Base-by-base conservation (phyloP, 1,139 yeast species). In the Debaryomyces sp. region DNA sequence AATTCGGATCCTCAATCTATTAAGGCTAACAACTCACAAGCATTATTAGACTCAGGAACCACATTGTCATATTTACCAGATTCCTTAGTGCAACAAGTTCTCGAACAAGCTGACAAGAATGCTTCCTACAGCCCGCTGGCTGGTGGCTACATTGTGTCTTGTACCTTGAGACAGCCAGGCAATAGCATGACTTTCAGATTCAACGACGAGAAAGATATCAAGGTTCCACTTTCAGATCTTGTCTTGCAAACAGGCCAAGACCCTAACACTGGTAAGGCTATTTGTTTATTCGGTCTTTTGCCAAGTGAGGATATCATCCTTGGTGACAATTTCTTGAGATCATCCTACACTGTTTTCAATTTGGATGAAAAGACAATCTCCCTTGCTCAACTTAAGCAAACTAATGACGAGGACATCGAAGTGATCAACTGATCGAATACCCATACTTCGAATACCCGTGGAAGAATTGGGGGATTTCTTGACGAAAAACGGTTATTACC, bases 41-140 rank as follows among this genome's bases (percentile, higher is more conserved):
- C 68, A 26, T 56, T 70, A 38, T 60, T 74, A 27, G 79, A 74
- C 52, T 68, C 77, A 4, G 79, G 79, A 36, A 70, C 78, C 26
- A 73, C 78, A 13, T 64, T 68, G 48, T 58, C 68, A 33, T 61
- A 59, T 50, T 60, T 73, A 30, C 66, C 67, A 47, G 17, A 18
- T 17, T 12, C 30, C 5, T 15, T 38, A n/a, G 22, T 33, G 29
- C 30, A 38, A 7, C 9, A 38, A 33, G 18, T 44, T 30, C 39
- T 34, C n/a, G 8, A 30, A 15, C 27, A 34, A 41, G 39, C 65
- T 22, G 60, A 58, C 17, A 54, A 60, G 17, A 49, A 59, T 13
- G 64, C 61, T 24, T 52, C 59, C 9, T 58, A 53, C 58, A 58
- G 45, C 68, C 64, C 54, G 45, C 50, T 24, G 66, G 71, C 30